Percentiles rank a stretch among this genome's conserved stretches.
Evolutionary conservation across 306 rosid genomes (phyloP).

Genomic region (Inga leiocalycina): DNA sequence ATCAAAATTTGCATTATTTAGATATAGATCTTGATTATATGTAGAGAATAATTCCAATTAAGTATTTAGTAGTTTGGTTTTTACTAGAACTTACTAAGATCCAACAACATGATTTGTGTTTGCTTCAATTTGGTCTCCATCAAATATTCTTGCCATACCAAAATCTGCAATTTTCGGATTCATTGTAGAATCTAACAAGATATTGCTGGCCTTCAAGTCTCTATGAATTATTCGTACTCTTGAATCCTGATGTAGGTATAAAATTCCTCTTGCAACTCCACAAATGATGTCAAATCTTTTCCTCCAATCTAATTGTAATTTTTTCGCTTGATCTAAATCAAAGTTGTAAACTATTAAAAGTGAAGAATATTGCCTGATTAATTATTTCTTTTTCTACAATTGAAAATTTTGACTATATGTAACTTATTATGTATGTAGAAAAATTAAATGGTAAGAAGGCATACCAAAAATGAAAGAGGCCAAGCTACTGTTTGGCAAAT

Average conservation of each 20-base stretch:
- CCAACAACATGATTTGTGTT: conserved; percentile 44
- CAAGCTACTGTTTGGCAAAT: conserved; percentile 65
- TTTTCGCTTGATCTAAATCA: not conserved
- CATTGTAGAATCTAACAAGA: not conserved
- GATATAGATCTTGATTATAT: no score
- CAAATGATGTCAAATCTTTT: not conserved
- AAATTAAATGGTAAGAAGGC: conserved; percentile 6
- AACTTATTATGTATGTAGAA: not conserved
- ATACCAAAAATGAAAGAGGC: conserved; percentile 57
- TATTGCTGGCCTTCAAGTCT: not conserved
- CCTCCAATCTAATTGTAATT: not conserved
- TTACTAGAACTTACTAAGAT: conserved; percentile 54
- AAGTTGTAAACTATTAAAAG: not conserved
- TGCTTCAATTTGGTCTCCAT: not conserved
- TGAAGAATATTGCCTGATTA: not conserved
- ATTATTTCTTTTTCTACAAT: not conserved
- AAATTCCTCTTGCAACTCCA: not conserved
- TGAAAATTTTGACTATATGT: no score
- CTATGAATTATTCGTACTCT: not conserved
- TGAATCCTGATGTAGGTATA: not conserved
- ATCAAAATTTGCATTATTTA: not conserved
- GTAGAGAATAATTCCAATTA: not conserved
- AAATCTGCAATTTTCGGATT: not conserved
- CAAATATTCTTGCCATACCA: not conserved
- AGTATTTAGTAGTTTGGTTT: not conserved